Evolutionary conservation across 2,329 filamentous ascomycete genomes (phyloP).

Genomic region (Gaeumannomyces sp.): DNA sequence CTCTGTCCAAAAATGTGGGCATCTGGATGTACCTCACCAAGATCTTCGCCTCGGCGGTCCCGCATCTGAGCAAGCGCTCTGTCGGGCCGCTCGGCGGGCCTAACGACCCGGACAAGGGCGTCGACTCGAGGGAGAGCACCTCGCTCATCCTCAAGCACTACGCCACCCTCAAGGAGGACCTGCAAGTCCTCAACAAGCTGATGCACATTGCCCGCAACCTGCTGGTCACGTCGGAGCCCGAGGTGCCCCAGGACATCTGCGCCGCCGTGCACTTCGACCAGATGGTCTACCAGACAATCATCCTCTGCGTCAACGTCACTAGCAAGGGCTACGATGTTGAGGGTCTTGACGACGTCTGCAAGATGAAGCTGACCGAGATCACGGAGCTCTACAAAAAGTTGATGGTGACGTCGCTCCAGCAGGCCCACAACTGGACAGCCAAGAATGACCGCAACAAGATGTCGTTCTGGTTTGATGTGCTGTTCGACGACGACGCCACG

Average conservation of each 20-base stretch:
- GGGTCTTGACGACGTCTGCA: constrained; percentile 51
- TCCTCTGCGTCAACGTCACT: constrained; percentile 60
- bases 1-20: constrained; percentile 54
- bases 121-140: constrained; percentile 55
- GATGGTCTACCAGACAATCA: constrained; percentile 59
- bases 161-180: constrained; percentile 52
- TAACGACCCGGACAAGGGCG: constrained; percentile 48
- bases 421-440: constrained; percentile 63
- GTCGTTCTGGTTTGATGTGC: constrained; percentile 60
- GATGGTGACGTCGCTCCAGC: constrained; percentile 58
- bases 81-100: constrained; percentile 48
- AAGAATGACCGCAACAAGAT: constrained; percentile 66
- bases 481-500: constrained; percentile 52
- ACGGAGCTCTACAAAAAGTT: constrained; percentile 60
- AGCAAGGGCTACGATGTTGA: constrained; percentile 63
- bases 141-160: constrained; percentile 59
- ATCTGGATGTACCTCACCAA: constrained; percentile 61
- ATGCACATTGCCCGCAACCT: constrained; percentile 62
- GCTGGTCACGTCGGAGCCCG: constrained; percentile 57
- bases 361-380: constrained; percentile 54
- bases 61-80: constrained; percentile 53
- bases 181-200: constrained; percentile 58
- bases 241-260: constrained; percentile 60
- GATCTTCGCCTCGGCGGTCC: constrained; percentile 56
- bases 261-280: constrained; percentile 59